These are phyloP conservation scores for Lanmaoa pseudosensibilis DNA, from an alignment of 768 basidiomycete genomes.

Conservation along the genomic window DNA sequence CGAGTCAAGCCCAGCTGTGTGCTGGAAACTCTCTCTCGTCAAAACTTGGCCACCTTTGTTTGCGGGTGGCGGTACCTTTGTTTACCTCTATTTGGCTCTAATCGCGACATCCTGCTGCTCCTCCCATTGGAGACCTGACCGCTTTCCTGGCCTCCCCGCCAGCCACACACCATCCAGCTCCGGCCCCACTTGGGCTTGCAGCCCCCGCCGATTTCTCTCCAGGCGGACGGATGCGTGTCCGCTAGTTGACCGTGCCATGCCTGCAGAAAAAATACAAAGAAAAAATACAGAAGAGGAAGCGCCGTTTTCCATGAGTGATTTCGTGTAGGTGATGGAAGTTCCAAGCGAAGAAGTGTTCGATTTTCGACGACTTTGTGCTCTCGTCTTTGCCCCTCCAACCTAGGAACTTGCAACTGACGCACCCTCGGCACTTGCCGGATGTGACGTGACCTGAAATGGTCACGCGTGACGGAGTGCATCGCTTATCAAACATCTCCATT, in stretches of 20 bases:
- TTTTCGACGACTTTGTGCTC: slow-evolving; percentile 25
- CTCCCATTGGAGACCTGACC: slow-evolving; percentile 27
- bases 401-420: slow-evolving; percentile 25
- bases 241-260: not conserved
- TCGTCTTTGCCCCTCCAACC: slow-evolving; percentile 20
- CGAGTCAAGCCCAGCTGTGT: slow-evolving; percentile 13
- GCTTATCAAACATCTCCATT: slow-evolving; percentile 23
- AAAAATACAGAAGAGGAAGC: slow-evolving; percentile 1
- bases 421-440: slow-evolving; percentile 26
- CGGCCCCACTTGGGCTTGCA: not conserved
- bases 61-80: slow-evolving; percentile 29
- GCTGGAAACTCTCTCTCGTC: slow-evolving; percentile 18
- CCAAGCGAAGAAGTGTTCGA: slow-evolving; percentile 32
- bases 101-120: slow-evolving; percentile 17
- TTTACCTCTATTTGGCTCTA: slow-evolving; percentile 31
- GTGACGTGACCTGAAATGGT: slow-evolving; percentile 23
- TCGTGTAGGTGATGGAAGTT: slow-evolving; percentile 33
- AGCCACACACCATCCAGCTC: slow-evolving; percentile 10
- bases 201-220: not conserved
- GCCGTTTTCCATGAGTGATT: slow-evolving; percentile 7
- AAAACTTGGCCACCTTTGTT: slow-evolving; percentile 32
- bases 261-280: slow-evolving; percentile 5
- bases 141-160: slow-evolving; percentile 23
- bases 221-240: not conserved
- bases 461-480: slow-evolving; percentile 9